These are phyloP conservation scores for Penicillium sclerotigenum DNA, from an alignment of 2,329 filamentous ascomycete genomes.

Conservation along the genomic window DNA sequence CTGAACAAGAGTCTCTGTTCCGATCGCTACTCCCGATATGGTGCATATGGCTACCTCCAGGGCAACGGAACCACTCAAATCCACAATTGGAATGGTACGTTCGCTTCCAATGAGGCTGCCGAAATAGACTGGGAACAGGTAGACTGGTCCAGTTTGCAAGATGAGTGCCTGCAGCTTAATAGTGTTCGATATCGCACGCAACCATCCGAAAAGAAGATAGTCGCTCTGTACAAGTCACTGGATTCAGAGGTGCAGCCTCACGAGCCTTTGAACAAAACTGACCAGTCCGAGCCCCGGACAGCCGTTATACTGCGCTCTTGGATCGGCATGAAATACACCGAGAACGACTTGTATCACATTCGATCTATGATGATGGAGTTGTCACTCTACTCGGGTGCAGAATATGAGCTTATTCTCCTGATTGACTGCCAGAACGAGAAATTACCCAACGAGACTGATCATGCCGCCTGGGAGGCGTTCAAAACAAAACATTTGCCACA, in stretches of 20 bases:
- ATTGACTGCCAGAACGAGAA: conserved; percentile 77
- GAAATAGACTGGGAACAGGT: conserved; percentile 57
- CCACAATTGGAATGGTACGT: not conserved
- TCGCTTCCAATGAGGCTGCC: conserved; percentile 10
- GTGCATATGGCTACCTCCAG: conserved; percentile 11
- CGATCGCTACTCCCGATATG: conserved; percentile 11
- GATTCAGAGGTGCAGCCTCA: not conserved
- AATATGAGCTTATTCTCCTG: conserved; percentile 82
- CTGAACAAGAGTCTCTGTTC: conserved; percentile 8
- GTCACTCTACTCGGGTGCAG: conserved; percentile 73
- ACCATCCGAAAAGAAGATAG: conserved; percentile 15
- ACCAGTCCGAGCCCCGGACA: conserved; percentile 51
- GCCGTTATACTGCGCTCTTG: conserved; percentile 79
- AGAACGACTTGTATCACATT: conserved; percentile 76
- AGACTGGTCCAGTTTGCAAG: conserved; percentile 68
- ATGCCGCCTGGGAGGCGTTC: conserved; percentile 3
- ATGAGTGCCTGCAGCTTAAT: conserved; percentile 64
- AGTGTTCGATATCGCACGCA: conserved; percentile 42
- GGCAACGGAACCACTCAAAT: not conserved
- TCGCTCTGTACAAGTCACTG: conserved; percentile 4
- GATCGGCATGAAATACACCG: conserved; percentile 75
- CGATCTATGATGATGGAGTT: conserved; percentile 81
- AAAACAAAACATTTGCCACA: conserved; percentile 4
- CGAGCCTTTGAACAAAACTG: not conserved
- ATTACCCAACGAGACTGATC: conserved; percentile 51